Evolutionary conservation across 306 rosid genomes (phyloP).

Genomic region (Vachellia pachyceras): DNA sequence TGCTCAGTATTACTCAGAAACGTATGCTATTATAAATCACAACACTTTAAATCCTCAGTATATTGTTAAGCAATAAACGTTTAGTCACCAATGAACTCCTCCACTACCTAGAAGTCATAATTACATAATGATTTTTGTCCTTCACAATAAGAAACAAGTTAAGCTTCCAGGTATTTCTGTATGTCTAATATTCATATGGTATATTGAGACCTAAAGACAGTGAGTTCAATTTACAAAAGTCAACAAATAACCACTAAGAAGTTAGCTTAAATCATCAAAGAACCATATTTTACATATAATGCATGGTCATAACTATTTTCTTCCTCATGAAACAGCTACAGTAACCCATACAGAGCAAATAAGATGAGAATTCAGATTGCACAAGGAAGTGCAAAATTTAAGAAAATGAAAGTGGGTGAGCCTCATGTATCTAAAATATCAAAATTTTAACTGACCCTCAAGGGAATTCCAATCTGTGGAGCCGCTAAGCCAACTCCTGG

Average conservation of each 20-base stretch:
- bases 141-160: neutral
- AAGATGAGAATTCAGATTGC: neutral
- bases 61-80: neutral
- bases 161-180: neutral
- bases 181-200: neutral
- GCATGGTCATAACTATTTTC: neutral
- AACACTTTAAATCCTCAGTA: neutral
- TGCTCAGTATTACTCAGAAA: slow-evolving; percentile 5
- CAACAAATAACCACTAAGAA: neutral
- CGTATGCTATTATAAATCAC: neutral
- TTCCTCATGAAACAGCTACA: slow-evolving; percentile 32
- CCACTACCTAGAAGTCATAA: neutral
- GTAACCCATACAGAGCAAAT: neutral
- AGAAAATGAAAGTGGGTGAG: neutral
- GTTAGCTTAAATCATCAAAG: neutral
- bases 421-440: neutral
- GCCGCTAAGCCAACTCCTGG: slow-evolving; percentile 97
- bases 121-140: neutral
- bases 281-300: neutral
- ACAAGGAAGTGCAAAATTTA: neutral
- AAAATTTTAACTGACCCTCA: slow-evolving; percentile 56
- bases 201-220: neutral
- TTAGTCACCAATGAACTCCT: neutral
- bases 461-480: slow-evolving; percentile 91
- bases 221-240: neutral